These are phyloP conservation scores for Rubia occidens DNA, from an alignment of 305 asterid species.

Conservation along the genomic window DNA sequence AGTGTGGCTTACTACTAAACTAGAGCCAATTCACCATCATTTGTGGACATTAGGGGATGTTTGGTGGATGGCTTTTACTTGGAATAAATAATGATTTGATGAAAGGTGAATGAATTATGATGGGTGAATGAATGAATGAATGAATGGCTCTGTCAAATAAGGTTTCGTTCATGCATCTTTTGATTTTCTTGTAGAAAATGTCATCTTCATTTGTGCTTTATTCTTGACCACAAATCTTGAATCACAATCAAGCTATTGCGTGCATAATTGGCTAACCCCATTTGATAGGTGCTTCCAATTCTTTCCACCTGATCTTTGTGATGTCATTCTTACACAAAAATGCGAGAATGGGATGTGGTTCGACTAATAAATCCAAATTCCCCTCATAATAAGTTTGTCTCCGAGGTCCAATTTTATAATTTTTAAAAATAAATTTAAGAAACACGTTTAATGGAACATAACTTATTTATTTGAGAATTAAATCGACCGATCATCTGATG, in stretches of 20 bases:
- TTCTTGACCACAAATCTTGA: background rate
- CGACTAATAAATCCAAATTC: no score
- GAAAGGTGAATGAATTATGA: background rate
- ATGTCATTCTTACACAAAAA: no score
- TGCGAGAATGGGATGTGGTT: no score
- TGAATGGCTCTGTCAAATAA: conserved; percentile 5
- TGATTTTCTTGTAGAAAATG: background rate
- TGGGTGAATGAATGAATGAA: background rate
- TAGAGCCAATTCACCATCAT: no score
- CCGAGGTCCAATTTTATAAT: no score
- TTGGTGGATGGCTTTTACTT: conserved; percentile 8
- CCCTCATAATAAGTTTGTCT: no score
- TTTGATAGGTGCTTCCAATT: background rate
- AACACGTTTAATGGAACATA: no score
- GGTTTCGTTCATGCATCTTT: background rate
- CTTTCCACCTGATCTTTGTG: background rate
- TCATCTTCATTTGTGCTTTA: background rate
- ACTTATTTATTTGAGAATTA: no score
- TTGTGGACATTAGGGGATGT: no score
- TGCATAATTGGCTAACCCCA: background rate
- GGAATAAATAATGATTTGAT: background rate
- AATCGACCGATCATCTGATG: no score
- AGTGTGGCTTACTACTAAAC: no score
- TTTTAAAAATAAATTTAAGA: no score
- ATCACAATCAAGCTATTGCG: background rate